These are phyloP conservation scores for Macrophomina pseudophaseolina DNA, from an alignment of 2,329 filamentous ascomycete genomes.

Conservation along the genomic window DNA sequence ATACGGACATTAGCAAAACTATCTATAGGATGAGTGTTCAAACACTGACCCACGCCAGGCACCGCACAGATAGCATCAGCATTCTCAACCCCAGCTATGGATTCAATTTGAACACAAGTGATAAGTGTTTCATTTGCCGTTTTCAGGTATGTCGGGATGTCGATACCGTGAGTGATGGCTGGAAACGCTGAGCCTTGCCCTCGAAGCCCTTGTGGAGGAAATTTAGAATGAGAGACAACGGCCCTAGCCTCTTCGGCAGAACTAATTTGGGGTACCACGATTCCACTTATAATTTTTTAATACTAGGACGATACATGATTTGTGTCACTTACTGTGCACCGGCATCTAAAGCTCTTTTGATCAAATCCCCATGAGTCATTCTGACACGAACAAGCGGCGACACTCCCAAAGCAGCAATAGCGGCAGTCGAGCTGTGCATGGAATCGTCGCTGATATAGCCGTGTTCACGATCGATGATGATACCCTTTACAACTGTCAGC, in stretches of 20 bases:
- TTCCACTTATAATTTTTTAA: constrained; percentile 40
- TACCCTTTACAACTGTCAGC: constrained; percentile 50
- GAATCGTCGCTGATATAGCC: constrained; percentile 60
- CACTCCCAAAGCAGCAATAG: constrained; percentile 60
- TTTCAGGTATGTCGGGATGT: constrained; percentile 61
- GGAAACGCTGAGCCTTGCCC: constrained; percentile 64
- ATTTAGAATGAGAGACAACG: constrained; percentile 60
- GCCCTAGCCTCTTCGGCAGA: constrained; percentile 52
- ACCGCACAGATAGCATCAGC: constrained; percentile 67
- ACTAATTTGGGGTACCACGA: constrained; percentile 62
- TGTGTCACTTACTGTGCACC: constrained; percentile 53
- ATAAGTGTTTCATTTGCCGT: constrained; percentile 63
- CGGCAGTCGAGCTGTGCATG: constrained; percentile 64
- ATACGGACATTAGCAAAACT: neutral
- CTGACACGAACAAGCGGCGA: constrained; percentile 63
- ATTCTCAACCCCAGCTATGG: constrained; percentile 63
- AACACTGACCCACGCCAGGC: constrained; percentile 52
- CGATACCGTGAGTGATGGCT: constrained; percentile 52
- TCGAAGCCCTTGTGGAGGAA: constrained; percentile 60
- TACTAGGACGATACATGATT: neutral
- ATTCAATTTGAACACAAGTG: constrained; percentile 73
- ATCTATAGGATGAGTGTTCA: neutral
- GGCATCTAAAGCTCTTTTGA: constrained; percentile 61
- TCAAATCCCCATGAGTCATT: constrained; percentile 52
- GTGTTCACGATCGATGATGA: constrained; percentile 66